Base-by-base conservation (phyloP, 2,329 filamentous ascomycete genomes). In the Dryadomyces quercivorus region DNA sequence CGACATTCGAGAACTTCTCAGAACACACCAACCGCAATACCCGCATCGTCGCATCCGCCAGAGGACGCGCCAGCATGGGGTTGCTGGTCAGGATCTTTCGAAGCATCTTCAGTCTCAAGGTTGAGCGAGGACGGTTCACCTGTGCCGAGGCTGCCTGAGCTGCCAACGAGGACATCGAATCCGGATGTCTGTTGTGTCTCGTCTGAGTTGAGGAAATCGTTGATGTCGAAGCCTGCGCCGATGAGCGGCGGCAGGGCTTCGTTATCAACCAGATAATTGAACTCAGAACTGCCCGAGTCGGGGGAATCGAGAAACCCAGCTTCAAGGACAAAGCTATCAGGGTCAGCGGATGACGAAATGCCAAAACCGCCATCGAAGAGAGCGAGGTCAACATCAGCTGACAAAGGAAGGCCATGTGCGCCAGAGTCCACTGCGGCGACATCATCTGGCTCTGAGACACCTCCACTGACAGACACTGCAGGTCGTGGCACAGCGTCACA, bases 401-500 rank as follows among this genome's bases (percentile, higher is more conserved):
- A 62, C 77, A 75, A 66, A 66, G 67, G 64, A 73, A 74, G 57
- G 67, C 67, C 64, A 70, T 72, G 61, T 64, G 63, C 58, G 66
- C 67, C 56, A 64, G 64, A 61, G 65, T 65, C 66, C 65, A 67
- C 64, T 69, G 72, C 67, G 64, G 73, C 61, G 69, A 73, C 63
- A 65, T 66, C 66, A 61, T 65, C 66, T 70, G 74, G 63, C 69
- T 68, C 68, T 67, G 69, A 65, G 73, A 70, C 70, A 72, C 75
- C 72, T 78, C 79, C 77, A 75, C 81, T 86, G 87, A 92, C 85
- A 82, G 93, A 97, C 93, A 98, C 93, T 86, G 93, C 93, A 95
- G 93, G 93, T 95, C 93, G 55, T 57, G 58, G 70, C 86, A 97
- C 93, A 97, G 96, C 92, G 96, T 85, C 91, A 81, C 93, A 80